Percentiles rank a stretch among this genome's conserved stretches.
Conservation (phyloP, 1,139 yeast genomes). For the Pichia sp. region DNA sequence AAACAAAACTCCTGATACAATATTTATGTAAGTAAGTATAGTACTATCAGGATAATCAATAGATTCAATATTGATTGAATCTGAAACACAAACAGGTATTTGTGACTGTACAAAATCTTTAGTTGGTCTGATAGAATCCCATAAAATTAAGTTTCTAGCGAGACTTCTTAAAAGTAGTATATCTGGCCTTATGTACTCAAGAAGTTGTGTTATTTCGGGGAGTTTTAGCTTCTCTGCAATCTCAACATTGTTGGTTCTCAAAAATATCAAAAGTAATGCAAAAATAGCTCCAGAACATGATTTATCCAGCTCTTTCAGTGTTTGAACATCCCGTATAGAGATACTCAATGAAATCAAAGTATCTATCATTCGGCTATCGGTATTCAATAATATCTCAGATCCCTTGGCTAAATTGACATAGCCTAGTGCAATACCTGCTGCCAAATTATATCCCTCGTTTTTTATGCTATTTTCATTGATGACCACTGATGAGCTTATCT, state of each 20-base stretch:
- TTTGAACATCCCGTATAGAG: slow-evolving; percentile 62
- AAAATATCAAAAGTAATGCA: slow-evolving; percentile 67
- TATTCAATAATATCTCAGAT: slow-evolving; percentile 49
- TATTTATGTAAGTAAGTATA: slow-evolving; percentile 54
- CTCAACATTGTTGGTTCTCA: slow-evolving; percentile 54
- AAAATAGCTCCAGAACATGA: slow-evolving; percentile 76
- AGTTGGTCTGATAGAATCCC: slow-evolving; percentile 56
- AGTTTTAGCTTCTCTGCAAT: slow-evolving; percentile 60
- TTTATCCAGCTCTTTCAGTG: slow-evolving; percentile 57
- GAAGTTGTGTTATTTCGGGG: slow-evolving; percentile 53
- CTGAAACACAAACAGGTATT: slow-evolving; percentile 37
- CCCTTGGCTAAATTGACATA: slow-evolving; percentile 82
- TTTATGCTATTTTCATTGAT: slow-evolving; percentile 50
- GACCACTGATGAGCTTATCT: slow-evolving; percentile 49
- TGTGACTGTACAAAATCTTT: slow-evolving; percentile 55
- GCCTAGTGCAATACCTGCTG: slow-evolving; percentile 88
- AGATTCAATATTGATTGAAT: slow-evolving; percentile 23
- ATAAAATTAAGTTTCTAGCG: slow-evolving; percentile 65
- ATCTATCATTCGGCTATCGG: slow-evolving; percentile 68
- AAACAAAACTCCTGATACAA: slow-evolving; percentile 68
- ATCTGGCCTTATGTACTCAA: slow-evolving; percentile 80
- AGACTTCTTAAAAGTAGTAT: slow-evolving; percentile 61
- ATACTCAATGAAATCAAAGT: slow-evolving; percentile 53
- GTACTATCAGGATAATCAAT: slow-evolving; percentile 46
- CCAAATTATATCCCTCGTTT: slow-evolving; percentile 79